Conservation (phyloP, 2,329 filamentous ascomycete species). For the Hymenoscyphus infarciens region DNA sequence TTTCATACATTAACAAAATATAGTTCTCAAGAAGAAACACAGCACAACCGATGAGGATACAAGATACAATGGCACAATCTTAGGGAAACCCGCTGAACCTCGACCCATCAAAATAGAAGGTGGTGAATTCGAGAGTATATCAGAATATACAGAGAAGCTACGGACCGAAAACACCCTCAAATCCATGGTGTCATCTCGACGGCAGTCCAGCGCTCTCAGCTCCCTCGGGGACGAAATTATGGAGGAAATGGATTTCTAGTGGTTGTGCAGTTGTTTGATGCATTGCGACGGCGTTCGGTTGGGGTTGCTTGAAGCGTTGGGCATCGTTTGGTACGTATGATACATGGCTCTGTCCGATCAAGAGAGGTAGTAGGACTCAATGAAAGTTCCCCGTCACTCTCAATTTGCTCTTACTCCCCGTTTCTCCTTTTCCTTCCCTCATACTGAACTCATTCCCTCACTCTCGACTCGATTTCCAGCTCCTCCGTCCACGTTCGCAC, state of each 20-base stretch:
- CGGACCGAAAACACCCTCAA: conserved; percentile 20
- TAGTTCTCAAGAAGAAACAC: conserved; percentile 86
- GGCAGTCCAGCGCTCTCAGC: conserved; percentile 34
- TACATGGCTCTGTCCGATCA: conserved; percentile 13
- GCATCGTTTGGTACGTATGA: conserved; percentile 18
- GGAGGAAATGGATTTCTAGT: conserved; percentile 34
- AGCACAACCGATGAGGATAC: conserved; percentile 85
- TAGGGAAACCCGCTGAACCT: conserved; percentile 71
- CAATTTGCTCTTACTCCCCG: not conserved
- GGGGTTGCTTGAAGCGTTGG: not conserved
- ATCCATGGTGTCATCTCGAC: conserved; percentile 25
- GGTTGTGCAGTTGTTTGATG: conserved; percentile 13
- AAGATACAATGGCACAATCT: conserved; percentile 77
- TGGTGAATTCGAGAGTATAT: conserved; percentile 62
- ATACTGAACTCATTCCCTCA: conserved; percentile 29
- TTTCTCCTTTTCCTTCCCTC: conserved; percentile 8
- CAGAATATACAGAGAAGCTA: conserved; percentile 57
- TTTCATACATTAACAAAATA: conserved; percentile 23
- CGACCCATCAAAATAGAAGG: conserved; percentile 76
- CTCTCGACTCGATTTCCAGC: conserved; percentile 30
- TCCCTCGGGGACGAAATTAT: conserved; percentile 33
- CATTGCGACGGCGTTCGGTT: conserved; percentile 34
- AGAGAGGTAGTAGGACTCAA: conserved; percentile 2
- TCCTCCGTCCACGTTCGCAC: conserved; percentile 33
- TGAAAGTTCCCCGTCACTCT: not conserved